Conservation (phyloP, 2,329 filamentous ascomycete species). For the Curvularia sp. region DNA sequence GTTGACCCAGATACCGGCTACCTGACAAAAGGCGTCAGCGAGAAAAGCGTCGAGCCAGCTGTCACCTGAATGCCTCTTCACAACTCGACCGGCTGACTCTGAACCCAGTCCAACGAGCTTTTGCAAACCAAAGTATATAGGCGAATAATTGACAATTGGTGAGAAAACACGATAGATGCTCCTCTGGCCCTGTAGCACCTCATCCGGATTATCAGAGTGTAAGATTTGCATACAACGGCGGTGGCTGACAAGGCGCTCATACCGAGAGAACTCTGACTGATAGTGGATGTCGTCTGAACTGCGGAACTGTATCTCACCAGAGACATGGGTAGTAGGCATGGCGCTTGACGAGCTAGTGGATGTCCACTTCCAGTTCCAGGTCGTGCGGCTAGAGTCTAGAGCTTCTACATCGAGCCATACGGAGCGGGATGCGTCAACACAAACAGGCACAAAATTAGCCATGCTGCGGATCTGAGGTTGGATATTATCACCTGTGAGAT, state of each 20-base stretch:
- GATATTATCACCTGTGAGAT: constrained; percentile 11
- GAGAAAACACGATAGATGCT: constrained; percentile 52
- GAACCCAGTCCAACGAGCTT: constrained; percentile 18
- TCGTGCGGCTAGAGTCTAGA: constrained; percentile 12
- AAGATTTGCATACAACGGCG: constrained; percentile 41
- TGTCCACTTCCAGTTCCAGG: constrained; percentile 43
- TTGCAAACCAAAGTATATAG: constrained; percentile 43
- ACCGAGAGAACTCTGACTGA: constrained; percentile 38
- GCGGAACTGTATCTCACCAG: constrained; percentile 34
- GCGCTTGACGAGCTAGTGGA: constrained; percentile 2
- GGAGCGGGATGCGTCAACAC: constrained; percentile 41
- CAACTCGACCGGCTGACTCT: constrained; percentile 22
- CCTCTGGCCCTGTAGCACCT: constrained; percentile 43
- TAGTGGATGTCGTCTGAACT: constrained; percentile 23
- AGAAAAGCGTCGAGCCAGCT: constrained; percentile 35
- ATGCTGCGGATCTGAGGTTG: constrained; percentile 16
- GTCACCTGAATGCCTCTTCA: constrained; percentile 23
- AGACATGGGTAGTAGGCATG: constrained; percentile 30
- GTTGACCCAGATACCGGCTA: constrained; percentile 45
- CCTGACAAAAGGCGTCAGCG: constrained; percentile 45
- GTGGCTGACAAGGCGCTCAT: constrained; percentile 40
- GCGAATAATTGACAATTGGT: constrained; percentile 48
- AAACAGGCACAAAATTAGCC: constrained; percentile 20
- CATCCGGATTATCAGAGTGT: constrained; percentile 36
- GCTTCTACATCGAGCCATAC: constrained; percentile 42